Evolutionary conservation across 345 rosid genomes (phyloP).

Genomic region (Gossypium rotundifolium): DNA sequence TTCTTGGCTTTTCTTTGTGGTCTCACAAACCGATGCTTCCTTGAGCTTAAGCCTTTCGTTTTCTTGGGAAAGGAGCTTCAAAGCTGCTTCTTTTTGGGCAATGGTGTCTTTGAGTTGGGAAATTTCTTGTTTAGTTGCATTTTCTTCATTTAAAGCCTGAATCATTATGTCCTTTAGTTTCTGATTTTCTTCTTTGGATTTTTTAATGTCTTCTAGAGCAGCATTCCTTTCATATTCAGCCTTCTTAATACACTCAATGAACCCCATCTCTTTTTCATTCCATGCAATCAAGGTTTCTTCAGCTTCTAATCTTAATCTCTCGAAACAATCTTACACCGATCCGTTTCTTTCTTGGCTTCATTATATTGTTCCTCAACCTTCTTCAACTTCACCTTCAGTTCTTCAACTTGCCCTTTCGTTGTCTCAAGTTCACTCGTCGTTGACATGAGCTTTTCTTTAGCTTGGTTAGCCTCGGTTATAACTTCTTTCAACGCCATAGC

Average conservation of each 20-base stretch:
- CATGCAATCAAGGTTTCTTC: slow-evolving; percentile 72
- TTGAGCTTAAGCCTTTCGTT: slow-evolving; percentile 53
- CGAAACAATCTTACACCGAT: slow-evolving; percentile 39
- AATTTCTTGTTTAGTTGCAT: slow-evolving; percentile 54
- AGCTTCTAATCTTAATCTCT: slow-evolving; percentile 63
- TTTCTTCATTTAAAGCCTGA: slow-evolving; percentile 81
- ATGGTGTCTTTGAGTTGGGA: background rate
- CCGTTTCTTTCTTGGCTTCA: slow-evolving; percentile 51
- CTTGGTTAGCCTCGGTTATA: slow-evolving; percentile 42
- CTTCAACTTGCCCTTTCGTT: slow-evolving; percentile 24
- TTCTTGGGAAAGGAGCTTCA: slow-evolving; percentile 50
- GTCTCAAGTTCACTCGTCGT: slow-evolving; percentile 41
- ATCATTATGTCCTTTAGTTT: slow-evolving; percentile 71
- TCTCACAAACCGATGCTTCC: slow-evolving; percentile 52
- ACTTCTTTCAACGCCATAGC: slow-evolving; percentile 79
- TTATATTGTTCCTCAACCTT: slow-evolving; percentile 26
- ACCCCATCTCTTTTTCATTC: slow-evolving; percentile 67
- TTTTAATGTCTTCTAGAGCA: slow-evolving; percentile 37
- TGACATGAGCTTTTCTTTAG: slow-evolving; percentile 45
- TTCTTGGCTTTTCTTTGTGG: slow-evolving; percentile 28
- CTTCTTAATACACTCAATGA: slow-evolving; percentile 55
- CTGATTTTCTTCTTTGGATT: slow-evolving; percentile 55
- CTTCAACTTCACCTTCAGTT: slow-evolving; percentile 31
- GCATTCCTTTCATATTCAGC: slow-evolving; percentile 63
- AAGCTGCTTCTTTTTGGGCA: slow-evolving; percentile 46